Percentiles rank a stretch among this genome's conserved stretches.
Conservation (phyloP, 2,329 filamentous ascomycete species). For the Aspergillus pseudoglaucus region DNA sequence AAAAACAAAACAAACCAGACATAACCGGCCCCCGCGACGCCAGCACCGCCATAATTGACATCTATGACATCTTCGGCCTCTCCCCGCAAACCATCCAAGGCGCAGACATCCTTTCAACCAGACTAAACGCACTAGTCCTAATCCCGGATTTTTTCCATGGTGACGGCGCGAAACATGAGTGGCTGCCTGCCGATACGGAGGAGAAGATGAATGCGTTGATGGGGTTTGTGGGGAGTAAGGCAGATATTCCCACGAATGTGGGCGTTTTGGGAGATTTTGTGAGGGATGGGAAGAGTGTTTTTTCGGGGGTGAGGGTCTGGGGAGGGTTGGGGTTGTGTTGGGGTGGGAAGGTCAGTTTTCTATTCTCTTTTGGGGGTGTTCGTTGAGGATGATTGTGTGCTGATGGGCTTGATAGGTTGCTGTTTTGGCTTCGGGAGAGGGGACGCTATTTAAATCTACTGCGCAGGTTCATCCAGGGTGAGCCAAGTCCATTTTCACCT, state of each 20-base stretch:
- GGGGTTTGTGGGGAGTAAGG: slow-evolving; percentile 49
- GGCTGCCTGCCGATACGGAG: slow-evolving; percentile 57
- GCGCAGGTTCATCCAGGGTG: slow-evolving; percentile 33
- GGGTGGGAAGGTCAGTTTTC: slow-evolving; percentile 70
- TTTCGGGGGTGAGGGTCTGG: slow-evolving; percentile 53
- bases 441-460: slow-evolving; percentile 47
- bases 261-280: too few species aligned
- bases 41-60: slow-evolving; percentile 52
- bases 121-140: slow-evolving; percentile 35
- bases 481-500: slow-evolving; percentile 15
- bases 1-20: too few species aligned
- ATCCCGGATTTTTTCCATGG: slow-evolving; percentile 43
- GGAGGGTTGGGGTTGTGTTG: slow-evolving; percentile 63
- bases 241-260: slow-evolving; percentile 21
- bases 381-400: too few species aligned
- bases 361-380: too few species aligned
- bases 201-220: slow-evolving; percentile 57
- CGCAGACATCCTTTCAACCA: slow-evolving; percentile 48
- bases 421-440: slow-evolving; percentile 41
- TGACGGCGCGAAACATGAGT: slow-evolving; percentile 29
- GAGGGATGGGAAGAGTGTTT: too few species aligned
- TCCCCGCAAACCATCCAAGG: slow-evolving; percentile 64
- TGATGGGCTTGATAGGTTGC: too few species aligned
- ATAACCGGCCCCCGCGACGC: slow-evolving; percentile 44
- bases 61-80: slow-evolving; percentile 62